Base-by-base conservation (phyloP, 208 protist genomes). In the Acanthamoeba sp. region DNA sequence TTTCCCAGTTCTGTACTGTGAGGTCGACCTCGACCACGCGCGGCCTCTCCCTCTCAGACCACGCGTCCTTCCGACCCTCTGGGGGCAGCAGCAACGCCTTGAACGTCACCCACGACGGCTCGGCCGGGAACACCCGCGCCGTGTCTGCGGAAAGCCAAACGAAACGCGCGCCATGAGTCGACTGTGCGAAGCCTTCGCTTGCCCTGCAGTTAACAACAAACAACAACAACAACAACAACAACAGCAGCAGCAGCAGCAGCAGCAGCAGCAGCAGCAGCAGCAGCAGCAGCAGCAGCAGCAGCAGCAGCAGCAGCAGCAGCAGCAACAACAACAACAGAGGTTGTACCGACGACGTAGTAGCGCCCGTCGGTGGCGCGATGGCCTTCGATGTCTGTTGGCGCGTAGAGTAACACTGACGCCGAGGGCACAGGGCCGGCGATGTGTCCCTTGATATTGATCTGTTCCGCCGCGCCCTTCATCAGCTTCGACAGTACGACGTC, bases 401-500 rank as follows among this genome's bases (percentile, higher is more conserved):
- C 80, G 36, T 80, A 93, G 71, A 80, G 71, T 2, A 80, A 14
- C 18, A 48, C 38, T 2, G 71, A 24, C 6, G 38, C 5, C 71
- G 32, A 4, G 36, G 22, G 36, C 32, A 80, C 38, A 3, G 71
- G 71, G 6, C 71, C 40, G n/a, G 50, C 80, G 2, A 64, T 6
- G 80, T 88, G 80, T 2, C 80, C 80, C 80, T 88, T 55, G 80
- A 93, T 42, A 32, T 80, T 80, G 45, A 93, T 59, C 48, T 80
- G 34, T 5, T 32, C 18, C 12, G 42, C 88, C 0, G 88, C 88
- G 0, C 3, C 7, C 62, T 59, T 69, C 88, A 93, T 93, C 24
- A 93, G 27, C 62, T 73, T 32, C 12, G 45, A 64, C 12, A 93
- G 42, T 0, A 59, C 29, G 2, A 36, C 64, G 40, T 93, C 64